Evolutionary conservation across 352 stramenopile species (phyloP).

Genomic region (Phytopythium kandeliae): DNA sequence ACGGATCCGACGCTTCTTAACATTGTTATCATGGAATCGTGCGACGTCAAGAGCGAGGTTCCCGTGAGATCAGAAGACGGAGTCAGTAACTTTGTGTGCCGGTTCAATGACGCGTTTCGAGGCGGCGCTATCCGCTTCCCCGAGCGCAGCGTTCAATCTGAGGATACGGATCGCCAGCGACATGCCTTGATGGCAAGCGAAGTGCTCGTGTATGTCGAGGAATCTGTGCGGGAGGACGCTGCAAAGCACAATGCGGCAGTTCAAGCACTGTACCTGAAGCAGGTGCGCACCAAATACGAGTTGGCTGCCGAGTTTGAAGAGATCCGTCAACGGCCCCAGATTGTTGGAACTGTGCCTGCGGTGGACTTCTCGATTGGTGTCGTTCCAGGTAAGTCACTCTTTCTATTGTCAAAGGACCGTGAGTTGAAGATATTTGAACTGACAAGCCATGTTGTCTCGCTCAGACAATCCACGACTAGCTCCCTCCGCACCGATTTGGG

Average conservation of each 20-base stretch:
- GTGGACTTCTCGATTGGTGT: conserved; percentile 38
- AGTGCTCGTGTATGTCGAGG: conserved; percentile 37
- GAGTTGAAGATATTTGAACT: background rate
- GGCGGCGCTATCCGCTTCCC: conserved; percentile 22
- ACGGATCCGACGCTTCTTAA: conserved; percentile 22
- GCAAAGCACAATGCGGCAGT: conserved; percentile 31
- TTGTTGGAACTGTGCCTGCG: conserved; percentile 17
- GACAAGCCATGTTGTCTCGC: background rate
- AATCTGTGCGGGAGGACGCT: conserved; percentile 30
- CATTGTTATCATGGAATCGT: conserved; percentile 51
- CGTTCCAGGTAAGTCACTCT: conserved; percentile 20
- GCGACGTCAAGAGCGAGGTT: conserved; percentile 29
- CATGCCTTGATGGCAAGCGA: conserved; percentile 19
- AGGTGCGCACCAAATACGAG: conserved; percentile 57
- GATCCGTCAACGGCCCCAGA: conserved; percentile 42
- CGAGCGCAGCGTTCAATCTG: conserved; percentile 18
- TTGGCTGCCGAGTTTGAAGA: conserved; percentile 46
- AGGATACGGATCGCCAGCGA: conserved; percentile 9
- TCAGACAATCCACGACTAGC: conserved; percentile 7
- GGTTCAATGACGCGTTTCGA: conserved; percentile 57
- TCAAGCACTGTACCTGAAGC: conserved; percentile 42
- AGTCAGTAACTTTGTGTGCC: conserved; percentile 57
- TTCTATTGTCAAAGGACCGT: background rate
- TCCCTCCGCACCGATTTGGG: conserved; percentile 23
- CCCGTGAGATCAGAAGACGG: conserved; percentile 32